These are phyloP conservation scores for Arthrobotrys pseudoclavata DNA, from an alignment of 2,329 filamentous ascomycete genomes.

Conservation along the genomic window DNA sequence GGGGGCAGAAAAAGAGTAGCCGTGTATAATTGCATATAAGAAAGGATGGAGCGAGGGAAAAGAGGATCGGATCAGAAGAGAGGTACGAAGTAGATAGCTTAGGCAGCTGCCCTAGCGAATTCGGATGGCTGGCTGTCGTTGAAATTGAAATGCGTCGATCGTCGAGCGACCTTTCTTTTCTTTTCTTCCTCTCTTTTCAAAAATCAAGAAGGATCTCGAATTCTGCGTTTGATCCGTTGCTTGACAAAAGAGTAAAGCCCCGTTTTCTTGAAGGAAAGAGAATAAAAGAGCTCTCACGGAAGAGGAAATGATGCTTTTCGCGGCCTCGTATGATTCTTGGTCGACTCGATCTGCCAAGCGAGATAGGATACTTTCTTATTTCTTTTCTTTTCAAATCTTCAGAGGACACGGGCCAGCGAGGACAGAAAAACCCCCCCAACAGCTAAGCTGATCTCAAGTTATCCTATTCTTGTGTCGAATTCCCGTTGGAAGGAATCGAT, in stretches of 20 bases:
- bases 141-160: slow-evolving; percentile 46
- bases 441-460: neutral
- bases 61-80: neutral
- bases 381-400: slow-evolving; percentile 6
- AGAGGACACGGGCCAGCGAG: slow-evolving; percentile 14
- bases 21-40: slow-evolving; percentile 14
- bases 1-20: neutral
- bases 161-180: slow-evolving; percentile 7
- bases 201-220: neutral
- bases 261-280: neutral
- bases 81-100: slow-evolving; percentile 16
- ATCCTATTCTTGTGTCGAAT: slow-evolving; percentile 10
- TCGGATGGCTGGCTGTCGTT: slow-evolving; percentile 44
- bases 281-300: slow-evolving; percentile 8
- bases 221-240: slow-evolving; percentile 21
- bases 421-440: slow-evolving; percentile 6
- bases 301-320: slow-evolving; percentile 4
- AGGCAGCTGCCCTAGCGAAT: slow-evolving; percentile 43
- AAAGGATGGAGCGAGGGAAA: neutral
- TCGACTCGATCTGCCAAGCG: slow-evolving; percentile 16
- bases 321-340: slow-evolving; percentile 25
- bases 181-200: neutral
- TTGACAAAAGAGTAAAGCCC: neutral
- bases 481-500: slow-evolving; percentile 23
- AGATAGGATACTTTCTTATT: neutral